Conservation (phyloP, 176 grass and related monocot genomes). For the Aegilops umbellulata region DNA sequence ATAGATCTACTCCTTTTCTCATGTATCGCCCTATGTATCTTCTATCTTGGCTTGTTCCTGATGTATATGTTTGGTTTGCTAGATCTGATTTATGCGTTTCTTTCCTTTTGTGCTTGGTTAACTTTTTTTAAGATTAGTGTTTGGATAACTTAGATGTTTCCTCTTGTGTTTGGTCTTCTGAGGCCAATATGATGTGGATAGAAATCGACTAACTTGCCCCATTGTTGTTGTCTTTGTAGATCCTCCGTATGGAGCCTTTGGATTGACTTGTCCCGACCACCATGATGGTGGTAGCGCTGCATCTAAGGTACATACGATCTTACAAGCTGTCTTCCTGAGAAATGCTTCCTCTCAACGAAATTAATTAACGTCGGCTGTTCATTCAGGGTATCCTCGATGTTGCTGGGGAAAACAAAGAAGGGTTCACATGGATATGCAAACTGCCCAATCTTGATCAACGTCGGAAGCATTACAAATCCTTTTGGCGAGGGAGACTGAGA, state of each 20-base stretch:
- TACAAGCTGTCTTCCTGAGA: background rate
- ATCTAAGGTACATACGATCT: slow-evolving; percentile 43
- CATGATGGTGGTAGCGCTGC: slow-evolving; percentile 26
- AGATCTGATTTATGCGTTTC: background rate
- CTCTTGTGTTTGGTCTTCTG: no score
- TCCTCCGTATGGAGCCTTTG: slow-evolving; percentile 18
- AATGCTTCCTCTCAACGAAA: background rate
- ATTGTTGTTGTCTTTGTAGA: background rate
- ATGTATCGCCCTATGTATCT: background rate
- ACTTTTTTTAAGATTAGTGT: background rate
- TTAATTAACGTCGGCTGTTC: background rate
- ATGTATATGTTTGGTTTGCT: background rate
- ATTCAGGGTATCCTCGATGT: slow-evolving; percentile 38
- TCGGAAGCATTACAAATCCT: slow-evolving; percentile 65
- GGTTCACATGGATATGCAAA: slow-evolving; percentile 55
- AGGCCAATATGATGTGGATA: no score
- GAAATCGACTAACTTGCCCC: background rate
- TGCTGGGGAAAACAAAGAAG: slow-evolving; percentile 9
- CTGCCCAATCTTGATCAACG: slow-evolving; percentile 32
- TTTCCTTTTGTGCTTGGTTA: background rate
- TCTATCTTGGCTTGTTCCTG: background rate
- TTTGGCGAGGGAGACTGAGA: slow-evolving; percentile 42
- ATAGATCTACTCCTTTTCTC: no score
- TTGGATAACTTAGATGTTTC: no score
- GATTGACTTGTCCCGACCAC: background rate